Evolutionary conservation across 257 asterid species (phyloP), one percentile per base, ranked within the genome.

Genomic region (Ajuga chamaepitys): DNA sequence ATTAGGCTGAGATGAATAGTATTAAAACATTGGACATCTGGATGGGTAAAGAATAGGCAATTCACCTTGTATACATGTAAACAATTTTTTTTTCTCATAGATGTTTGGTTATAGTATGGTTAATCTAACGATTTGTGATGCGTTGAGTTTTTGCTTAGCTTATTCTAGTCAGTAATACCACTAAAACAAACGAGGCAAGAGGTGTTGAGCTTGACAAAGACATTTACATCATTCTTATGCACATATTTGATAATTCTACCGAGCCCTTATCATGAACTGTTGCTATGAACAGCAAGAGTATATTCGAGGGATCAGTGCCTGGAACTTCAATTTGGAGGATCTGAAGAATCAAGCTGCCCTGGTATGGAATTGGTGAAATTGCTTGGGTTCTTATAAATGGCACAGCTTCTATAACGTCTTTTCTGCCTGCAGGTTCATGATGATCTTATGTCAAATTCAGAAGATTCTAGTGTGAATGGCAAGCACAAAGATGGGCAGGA

Each of bases 251-350:
- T 52, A 28, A 46, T 58, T 50, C 28, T 54, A 46, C 42, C 48
- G 45, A 16, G 16, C 35, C 63, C 37, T 47, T 67, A 52, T 42
- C 25, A 11, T 44, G 61, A 66, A 67, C 35, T 64, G 60, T 45
- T 61, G 34, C 48, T 62, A 37, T 75, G 61, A 74, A 85, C 95
- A 91, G 98, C 88, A 86, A 88, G 96, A 91, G 77, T 91, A 91
- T 75, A 91, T 91, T 62, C 88, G 96, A 67, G 98, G 98, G 77
- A 85, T 91, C 79, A 91, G 96, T 66, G 96, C 94, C 6, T 91
- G 98, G 98, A 91, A 91, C 78, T 91, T 91, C 82, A 82, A 88
- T 75, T 83, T 88, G 76, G 96, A 88, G 75, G 96, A 91, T 80
- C 79, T 91, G 88, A 88, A 85, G 83, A 84, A 75, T 77, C 95